Evolutionary conservation across 306 rosid species (phyloP).

Genomic region (Vicia villosa): DNA sequence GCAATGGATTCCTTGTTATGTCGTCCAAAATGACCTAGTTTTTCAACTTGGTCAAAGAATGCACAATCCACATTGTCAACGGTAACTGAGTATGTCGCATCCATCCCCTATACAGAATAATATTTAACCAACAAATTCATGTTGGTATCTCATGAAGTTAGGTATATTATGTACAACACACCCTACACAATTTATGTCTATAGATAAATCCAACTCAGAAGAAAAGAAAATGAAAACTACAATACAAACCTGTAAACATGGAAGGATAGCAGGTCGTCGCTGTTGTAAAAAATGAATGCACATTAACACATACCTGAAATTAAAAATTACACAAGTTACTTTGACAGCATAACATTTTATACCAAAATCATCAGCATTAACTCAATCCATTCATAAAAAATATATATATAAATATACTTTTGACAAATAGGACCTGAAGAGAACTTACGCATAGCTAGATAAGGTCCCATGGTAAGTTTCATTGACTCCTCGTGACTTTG

Average conservation of each 20-base stretch:
- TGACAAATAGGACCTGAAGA: slow-evolving; percentile 25
- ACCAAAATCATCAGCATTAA: slow-evolving; percentile 22
- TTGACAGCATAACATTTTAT: neutral
- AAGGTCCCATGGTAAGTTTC: slow-evolving; percentile 97
- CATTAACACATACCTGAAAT: slow-evolving; percentile 97
- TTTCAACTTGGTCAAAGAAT: slow-evolving; percentile 79
- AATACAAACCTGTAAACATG: slow-evolving; percentile 87
- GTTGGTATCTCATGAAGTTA: neutral
- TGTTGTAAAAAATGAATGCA: slow-evolving; percentile 91
- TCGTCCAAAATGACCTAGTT: slow-evolving; percentile 61
- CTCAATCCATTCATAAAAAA: slow-evolving; percentile 6
- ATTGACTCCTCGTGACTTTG: slow-evolving; percentile 96
- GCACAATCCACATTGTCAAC: slow-evolving; percentile 75
- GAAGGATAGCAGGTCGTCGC: slow-evolving; percentile 88
- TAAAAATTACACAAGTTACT: slow-evolving; percentile 25
- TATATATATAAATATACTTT: neutral
- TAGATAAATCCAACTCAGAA: neutral
- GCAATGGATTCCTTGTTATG: slow-evolving; percentile 73
- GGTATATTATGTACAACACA: neutral
- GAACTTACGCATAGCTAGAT: slow-evolving; percentile 97
- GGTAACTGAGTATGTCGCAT: slow-evolving; percentile 60
- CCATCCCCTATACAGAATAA: slow-evolving; percentile 59
- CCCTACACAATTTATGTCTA: neutral
- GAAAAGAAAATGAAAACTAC: neutral
- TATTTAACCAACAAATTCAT: slow-evolving; percentile 10